Evolutionary conservation across 2,329 filamentous ascomycete species (phyloP), one percentile per base, ranked within the genome.

Genomic region (Venturia nashicola): DNA sequence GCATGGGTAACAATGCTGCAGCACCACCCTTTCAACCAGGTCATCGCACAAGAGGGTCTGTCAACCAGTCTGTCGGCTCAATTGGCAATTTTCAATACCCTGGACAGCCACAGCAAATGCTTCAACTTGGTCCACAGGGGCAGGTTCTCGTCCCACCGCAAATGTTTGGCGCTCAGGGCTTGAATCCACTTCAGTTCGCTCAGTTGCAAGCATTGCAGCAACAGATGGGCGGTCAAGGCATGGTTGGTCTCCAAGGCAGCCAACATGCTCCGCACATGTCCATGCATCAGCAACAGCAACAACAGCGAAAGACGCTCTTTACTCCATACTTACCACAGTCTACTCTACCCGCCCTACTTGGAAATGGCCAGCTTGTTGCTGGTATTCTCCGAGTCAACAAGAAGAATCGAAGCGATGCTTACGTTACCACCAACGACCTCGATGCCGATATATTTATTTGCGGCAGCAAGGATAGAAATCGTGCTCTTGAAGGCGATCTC

Each of bases 391-490:
- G 94, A 66, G 94, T 99, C 68, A 99, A 99, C 84, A 99, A 97
- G 82, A 99, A 99, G 83, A 99, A 99, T 78, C 88, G 94, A 67
- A 97, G 93, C 71, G 94, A 99, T 76, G 94, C 94, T 36, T 99
- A 99, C 71, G 94, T 99, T 64, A 94, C 94, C 12, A 96, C 91
- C 14, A 86, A 89, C 66, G 94, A 99, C 73, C 83, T 99, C 59
- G 94, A 97, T 76, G 93, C 94, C 54, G 94, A 99, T 74, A 99
- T 99, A 72, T 99, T 99, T 77, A 99, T 99, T 72, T 99, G 94
- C 74, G 94, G 94, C 74, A 97, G 93, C 82, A 99, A 99, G 76
- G 94, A 99, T 75, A 89, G 94, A 69, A 99, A 99, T 76, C 89
- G 94, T 76, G 94, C 94, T 64, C 83, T 99, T 43, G 94, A 99